phyloP scores from a whole-genome alignment of 768 basidiomycete species.

The Mycena metata region DNA sequence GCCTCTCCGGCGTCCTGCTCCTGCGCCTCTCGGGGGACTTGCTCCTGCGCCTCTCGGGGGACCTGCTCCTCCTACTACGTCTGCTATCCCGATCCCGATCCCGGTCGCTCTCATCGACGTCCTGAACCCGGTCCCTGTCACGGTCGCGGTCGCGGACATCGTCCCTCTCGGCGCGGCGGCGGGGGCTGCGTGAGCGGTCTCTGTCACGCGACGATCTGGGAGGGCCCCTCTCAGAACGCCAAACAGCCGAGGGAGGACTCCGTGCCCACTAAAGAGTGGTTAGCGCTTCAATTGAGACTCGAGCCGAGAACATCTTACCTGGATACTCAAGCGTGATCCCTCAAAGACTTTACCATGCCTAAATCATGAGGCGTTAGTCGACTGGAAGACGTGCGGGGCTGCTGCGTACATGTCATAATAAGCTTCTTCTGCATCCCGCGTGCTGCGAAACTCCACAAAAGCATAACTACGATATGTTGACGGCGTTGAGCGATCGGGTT shows the following conservation, averaged over 20 bases:
- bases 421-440: conserved; percentile 85
- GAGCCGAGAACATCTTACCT: conserved; percentile 54
- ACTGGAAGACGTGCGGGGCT: neutral
- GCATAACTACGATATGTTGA: conserved; percentile 76
- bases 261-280: conserved; percentile 76
- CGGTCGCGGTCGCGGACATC: conserved; percentile 50
- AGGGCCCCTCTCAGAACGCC: conserved; percentile 70
- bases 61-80: conserved; percentile 64
- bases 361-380: conserved; percentile 2
- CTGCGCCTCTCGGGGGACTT: conserved; percentile 61
- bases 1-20: conserved; percentile 51
- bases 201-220: conserved; percentile 47
- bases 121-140: conserved; percentile 32
- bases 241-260: conserved; percentile 85
- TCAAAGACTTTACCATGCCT: conserved; percentile 87
- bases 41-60: conserved; percentile 62
- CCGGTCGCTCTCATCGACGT: conserved; percentile 50
- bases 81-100: conserved; percentile 51
- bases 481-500: conserved; percentile 71
- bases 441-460: conserved; percentile 86
- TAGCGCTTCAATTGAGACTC: neutral
- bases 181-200: conserved; percentile 41
- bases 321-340: conserved; percentile 80
- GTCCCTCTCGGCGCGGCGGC: conserved; percentile 40
- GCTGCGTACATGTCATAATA: conserved; percentile 83